Evolutionary conservation across 371 early-diverging fungal genomes (phyloP).

Genomic region (Coemansia sp.): DNA sequence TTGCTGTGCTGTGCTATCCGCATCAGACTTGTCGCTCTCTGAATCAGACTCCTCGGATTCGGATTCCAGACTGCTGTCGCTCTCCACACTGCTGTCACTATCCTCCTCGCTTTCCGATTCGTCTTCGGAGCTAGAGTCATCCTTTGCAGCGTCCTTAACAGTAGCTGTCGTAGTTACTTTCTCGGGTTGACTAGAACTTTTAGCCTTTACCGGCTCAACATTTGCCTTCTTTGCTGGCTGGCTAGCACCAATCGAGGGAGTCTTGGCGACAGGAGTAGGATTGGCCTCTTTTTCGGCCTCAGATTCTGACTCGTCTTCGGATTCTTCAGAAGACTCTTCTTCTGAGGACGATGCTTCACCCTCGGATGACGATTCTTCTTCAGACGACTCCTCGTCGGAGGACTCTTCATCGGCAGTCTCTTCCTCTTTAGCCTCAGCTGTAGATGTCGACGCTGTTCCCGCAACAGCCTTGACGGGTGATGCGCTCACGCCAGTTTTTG

Average conservation of each 20-base stretch:
- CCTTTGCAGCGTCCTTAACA: not conserved
- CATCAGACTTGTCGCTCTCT: not conserved
- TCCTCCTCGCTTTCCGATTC: not conserved
- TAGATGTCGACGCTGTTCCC: too few relatives aligned
- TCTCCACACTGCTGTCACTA: conserved; percentile 10
- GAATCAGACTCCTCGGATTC: not conserved
- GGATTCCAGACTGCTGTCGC: conserved; percentile 14
- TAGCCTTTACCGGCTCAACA: too few relatives aligned
- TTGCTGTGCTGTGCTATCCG: not conserved
- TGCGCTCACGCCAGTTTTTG: too few relatives aligned
- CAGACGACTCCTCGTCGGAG: not conserved
- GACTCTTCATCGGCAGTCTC: conserved; percentile 5
- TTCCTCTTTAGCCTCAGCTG: not conserved
- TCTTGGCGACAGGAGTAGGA: not conserved
- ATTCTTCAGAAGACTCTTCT: not conserved
- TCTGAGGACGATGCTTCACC: too few relatives aligned
- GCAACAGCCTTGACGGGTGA: too few relatives aligned
- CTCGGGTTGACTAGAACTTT: not conserved
- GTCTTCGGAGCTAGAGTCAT: not conserved
- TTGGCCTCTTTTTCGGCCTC: not conserved
- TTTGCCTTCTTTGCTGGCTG: not conserved
- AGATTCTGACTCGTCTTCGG: conserved; percentile 1
- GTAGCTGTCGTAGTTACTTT: not conserved
- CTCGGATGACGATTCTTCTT: not conserved
- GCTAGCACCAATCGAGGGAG: not conserved